Percentiles rank a stretch among this genome's conserved stretches.
These are phyloP conservation scores for Clathrus columnatus DNA, from an alignment of 768 basidiomycete genomes.

Conservation along the genomic window DNA sequence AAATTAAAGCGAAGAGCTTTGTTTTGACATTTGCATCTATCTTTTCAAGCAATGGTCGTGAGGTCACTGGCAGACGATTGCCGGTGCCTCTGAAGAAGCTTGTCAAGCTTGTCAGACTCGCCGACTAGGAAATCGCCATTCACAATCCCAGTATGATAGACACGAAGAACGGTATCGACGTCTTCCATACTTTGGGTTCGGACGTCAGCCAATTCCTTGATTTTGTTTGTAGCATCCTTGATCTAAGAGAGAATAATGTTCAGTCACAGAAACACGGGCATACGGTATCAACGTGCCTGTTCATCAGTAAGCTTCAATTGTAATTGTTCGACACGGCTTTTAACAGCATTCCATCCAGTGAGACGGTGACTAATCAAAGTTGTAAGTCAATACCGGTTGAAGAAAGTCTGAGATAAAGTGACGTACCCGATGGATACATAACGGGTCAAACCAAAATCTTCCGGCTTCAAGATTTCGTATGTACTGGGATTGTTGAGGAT, in stretches of 20 bases:
- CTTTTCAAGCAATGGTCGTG: background rate
- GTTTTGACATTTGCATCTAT: background rate
- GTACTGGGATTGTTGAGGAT: slow-evolving; percentile 99
- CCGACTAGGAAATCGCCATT: slow-evolving; percentile 88
- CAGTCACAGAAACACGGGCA: background rate
- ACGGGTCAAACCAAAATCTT: slow-evolving; percentile 95
- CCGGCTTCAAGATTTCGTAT: slow-evolving; percentile 98
- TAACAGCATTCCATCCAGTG: slow-evolving; percentile 99
- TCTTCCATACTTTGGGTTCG: slow-evolving; percentile 99
- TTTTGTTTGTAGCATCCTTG: slow-evolving; percentile 98
- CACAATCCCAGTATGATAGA: slow-evolving; percentile 92
- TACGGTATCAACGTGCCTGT: slow-evolving; percentile 41
- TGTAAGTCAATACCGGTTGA: background rate
- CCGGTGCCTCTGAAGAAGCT: slow-evolving; percentile 73
- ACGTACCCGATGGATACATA: slow-evolving; percentile 93
- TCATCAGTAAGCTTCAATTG: slow-evolving; percentile 85
- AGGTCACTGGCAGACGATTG: slow-evolving; percentile 18
- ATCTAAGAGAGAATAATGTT: slow-evolving; percentile 36
- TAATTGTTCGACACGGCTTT: slow-evolving; percentile 97
- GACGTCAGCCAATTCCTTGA: slow-evolving; percentile 98
- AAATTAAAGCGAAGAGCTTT: background rate
- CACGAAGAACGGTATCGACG: slow-evolving; percentile 91
- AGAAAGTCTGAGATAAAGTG: background rate
- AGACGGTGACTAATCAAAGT: slow-evolving; percentile 62
- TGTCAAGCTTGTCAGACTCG: slow-evolving; percentile 87